These are phyloP conservation scores for Raphanus sativus DNA, from an alignment of 345 rosid genomes.

Conservation along the genomic window DNA sequence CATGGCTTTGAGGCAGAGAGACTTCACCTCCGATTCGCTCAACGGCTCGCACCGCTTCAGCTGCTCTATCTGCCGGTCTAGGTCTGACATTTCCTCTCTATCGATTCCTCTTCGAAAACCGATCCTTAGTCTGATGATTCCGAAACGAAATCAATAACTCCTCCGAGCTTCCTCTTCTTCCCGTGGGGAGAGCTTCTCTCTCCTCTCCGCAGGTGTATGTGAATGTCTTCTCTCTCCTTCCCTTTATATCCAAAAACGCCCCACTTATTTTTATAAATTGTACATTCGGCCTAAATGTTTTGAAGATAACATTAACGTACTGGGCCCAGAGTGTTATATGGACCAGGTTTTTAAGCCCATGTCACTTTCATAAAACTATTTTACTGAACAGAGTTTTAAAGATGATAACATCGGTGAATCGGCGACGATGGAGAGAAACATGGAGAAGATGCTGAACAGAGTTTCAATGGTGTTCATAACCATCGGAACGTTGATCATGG, in stretches of 20 bases:
- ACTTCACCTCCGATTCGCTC: constrained; percentile 93
- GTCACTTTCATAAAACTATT: no score
- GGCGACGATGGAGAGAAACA: constrained; percentile 57
- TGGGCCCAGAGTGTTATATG: no score
- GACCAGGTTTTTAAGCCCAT: no score
- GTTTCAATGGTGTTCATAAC: constrained; percentile 46
- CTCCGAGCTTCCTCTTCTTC: constrained; percentile 18
- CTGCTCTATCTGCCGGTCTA: constrained; percentile 82
- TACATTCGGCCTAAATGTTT: neutral
- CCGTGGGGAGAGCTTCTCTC: constrained; percentile 30
- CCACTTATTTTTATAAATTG: neutral
- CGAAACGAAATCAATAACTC: neutral
- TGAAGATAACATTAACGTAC: neutral
- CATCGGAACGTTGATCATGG: constrained; percentile 51
- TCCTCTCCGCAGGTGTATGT: constrained; percentile 25
- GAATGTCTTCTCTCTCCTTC: neutral
- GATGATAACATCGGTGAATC: no score
- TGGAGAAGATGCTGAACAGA: constrained; percentile 54
- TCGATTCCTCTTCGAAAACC: neutral
- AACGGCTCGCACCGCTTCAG: constrained; percentile 93
- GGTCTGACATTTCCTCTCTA: constrained; percentile 72
- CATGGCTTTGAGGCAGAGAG: constrained; percentile 93
- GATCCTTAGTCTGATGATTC: neutral
- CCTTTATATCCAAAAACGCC: neutral
- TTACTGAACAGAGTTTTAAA: no score